Conservation (phyloP, 2,329 filamentous ascomycete genomes). For the Calonectria pseudoturangicola region DNA sequence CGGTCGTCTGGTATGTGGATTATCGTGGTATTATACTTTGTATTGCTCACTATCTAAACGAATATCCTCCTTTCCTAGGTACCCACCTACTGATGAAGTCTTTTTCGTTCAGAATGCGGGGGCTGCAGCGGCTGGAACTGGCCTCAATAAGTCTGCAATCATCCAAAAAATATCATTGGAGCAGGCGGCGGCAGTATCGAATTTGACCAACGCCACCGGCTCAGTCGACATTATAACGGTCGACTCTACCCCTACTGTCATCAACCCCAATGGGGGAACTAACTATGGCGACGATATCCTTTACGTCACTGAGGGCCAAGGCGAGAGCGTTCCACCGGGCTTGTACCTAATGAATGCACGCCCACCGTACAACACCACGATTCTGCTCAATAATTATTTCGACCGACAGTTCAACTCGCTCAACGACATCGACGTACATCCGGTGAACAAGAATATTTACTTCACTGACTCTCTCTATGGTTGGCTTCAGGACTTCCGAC, state of each 20-base stretch:
- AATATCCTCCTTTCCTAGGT: background rate
- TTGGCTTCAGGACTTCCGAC: slow-evolving; percentile 74
- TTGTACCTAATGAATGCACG: slow-evolving; percentile 54
- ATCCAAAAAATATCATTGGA: slow-evolving; percentile 68
- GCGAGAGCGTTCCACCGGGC: slow-evolving; percentile 54
- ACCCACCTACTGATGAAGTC: slow-evolving; percentile 62
- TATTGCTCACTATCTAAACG: background rate
- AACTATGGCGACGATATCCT: slow-evolving; percentile 71
- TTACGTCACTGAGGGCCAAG: slow-evolving; percentile 70
- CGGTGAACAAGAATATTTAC: slow-evolving; percentile 73
- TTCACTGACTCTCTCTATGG: slow-evolving; percentile 79
- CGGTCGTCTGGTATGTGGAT: slow-evolving; percentile 66
- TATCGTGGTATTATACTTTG: too few species aligned
- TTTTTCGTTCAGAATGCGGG: slow-evolving; percentile 74
- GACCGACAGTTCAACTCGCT: slow-evolving; percentile 76
- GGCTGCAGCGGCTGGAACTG: slow-evolving; percentile 66
- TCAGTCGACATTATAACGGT: too few species aligned
- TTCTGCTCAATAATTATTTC: slow-evolving; percentile 76
- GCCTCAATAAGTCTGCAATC: slow-evolving; percentile 69
- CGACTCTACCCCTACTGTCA: slow-evolving; percentile 62
- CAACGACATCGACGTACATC: slow-evolving; percentile 74
- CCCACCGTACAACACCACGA: slow-evolving; percentile 70
- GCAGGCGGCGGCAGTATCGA: slow-evolving; percentile 63
- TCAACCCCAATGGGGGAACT: slow-evolving; percentile 71
- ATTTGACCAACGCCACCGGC: too few species aligned